Conservation (phyloP, 495 filamentous ascomycete genomes). For the Immersiella caudata region DNA sequence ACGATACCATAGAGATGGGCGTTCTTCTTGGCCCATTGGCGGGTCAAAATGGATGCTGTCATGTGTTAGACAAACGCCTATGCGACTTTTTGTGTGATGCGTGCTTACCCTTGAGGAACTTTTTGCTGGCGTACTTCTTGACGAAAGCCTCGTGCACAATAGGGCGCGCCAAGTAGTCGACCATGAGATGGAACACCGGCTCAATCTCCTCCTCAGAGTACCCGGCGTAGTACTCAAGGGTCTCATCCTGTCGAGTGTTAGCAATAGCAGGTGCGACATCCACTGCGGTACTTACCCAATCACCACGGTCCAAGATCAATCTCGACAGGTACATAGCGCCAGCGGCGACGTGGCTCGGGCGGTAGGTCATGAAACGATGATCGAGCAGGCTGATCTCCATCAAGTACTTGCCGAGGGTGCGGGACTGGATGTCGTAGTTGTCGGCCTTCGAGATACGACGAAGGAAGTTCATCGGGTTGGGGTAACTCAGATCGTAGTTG, state of each 20-base stretch:
- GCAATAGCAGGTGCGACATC: slow-evolving; percentile 24
- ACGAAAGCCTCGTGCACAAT: slow-evolving; percentile 96
- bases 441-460: slow-evolving; percentile 98
- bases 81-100: not conserved
- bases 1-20: slow-evolving; percentile 50
- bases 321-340: slow-evolving; percentile 94
- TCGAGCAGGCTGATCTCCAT: slow-evolving; percentile 96
- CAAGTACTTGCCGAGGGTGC: slow-evolving; percentile 96
- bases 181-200: slow-evolving; percentile 90
- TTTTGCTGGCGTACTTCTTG: slow-evolving; percentile 99
- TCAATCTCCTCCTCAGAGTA: slow-evolving; percentile 91
- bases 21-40: slow-evolving; percentile 87
- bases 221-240: slow-evolving; percentile 88
- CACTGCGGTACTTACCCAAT: slow-evolving; percentile 70
- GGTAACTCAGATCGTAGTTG: slow-evolving; percentile 97
- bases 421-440: slow-evolving; percentile 95
- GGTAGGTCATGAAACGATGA: slow-evolving; percentile 84
- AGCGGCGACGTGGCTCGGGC: slow-evolving; percentile 86
- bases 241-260: slow-evolving; percentile 64
- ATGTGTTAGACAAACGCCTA: slow-evolving; percentile 24
- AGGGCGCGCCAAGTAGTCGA: slow-evolving; percentile 88
- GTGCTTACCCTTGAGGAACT: slow-evolving; percentile 86
- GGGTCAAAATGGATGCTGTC: slow-evolving; percentile 85
- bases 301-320: slow-evolving; percentile 81
- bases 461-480: slow-evolving; percentile 99